Evolutionary conservation across 2,329 filamentous ascomycete species (phyloP).

Genomic region (Fusarium coicis): DNA sequence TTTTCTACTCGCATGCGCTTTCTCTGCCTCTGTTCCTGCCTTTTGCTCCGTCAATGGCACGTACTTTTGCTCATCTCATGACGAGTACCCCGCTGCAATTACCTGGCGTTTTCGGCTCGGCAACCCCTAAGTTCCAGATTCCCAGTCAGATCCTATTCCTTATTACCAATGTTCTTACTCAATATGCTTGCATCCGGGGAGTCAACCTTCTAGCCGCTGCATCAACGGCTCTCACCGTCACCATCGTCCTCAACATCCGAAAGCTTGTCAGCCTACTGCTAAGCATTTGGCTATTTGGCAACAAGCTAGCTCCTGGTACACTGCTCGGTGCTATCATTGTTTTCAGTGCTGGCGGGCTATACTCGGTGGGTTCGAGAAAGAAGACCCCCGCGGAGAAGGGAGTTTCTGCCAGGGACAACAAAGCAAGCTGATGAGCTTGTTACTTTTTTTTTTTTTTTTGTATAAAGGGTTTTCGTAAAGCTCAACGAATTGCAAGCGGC

Average conservation of each 20-base stretch:
- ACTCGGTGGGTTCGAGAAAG: slow-evolving; percentile 75
- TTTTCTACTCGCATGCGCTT: slow-evolving; percentile 89
- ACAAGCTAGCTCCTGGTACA: slow-evolving; percentile 79
- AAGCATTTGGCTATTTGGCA: slow-evolving; percentile 95
- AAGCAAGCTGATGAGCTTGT: slow-evolving; percentile 27
- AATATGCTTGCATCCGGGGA: slow-evolving; percentile 94
- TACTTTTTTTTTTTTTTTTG: not conserved
- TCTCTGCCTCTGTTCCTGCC: slow-evolving; percentile 81
- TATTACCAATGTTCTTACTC: slow-evolving; percentile 83
- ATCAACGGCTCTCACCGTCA: slow-evolving; percentile 92
- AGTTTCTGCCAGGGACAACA: slow-evolving; percentile 12
- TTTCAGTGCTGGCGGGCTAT: slow-evolving; percentile 90
- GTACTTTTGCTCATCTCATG: slow-evolving; percentile 72
- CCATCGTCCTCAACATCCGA: slow-evolving; percentile 93
- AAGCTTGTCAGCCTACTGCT: slow-evolving; percentile 92
- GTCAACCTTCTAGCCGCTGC: slow-evolving; percentile 93
- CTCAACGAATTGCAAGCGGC: slow-evolving; percentile 16
- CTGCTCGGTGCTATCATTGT: slow-evolving; percentile 85
- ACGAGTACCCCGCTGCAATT: slow-evolving; percentile 68
- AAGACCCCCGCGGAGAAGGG: slow-evolving; percentile 28
- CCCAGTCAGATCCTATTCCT: slow-evolving; percentile 80
- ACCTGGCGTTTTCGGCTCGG: slow-evolving; percentile 33
- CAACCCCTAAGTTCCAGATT: slow-evolving; percentile 45
- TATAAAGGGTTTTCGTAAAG: not conserved
- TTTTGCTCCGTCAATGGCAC: slow-evolving; percentile 72